Conservation (phyloP, 148 eudicot genomes). For the Amaranthus hypochondriacus region DNA sequence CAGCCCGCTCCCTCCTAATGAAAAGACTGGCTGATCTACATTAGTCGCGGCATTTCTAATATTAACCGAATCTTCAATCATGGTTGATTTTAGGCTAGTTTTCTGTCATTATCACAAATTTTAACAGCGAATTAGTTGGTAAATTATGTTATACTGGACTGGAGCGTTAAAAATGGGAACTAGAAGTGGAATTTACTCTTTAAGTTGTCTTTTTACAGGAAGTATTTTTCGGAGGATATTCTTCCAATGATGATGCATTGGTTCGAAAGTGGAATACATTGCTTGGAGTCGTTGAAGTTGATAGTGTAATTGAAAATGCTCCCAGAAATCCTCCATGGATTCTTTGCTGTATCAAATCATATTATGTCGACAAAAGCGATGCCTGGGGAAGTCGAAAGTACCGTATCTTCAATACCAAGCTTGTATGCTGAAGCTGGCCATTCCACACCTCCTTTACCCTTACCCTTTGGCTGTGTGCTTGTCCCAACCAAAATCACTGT, state of each 20-base stretch:
- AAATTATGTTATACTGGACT: conserved; percentile 29
- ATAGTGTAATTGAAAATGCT: conserved; percentile 22
- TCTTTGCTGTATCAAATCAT: conserved; percentile 71
- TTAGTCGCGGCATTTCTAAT: no score
- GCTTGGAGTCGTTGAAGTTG: conserved; percentile 47
- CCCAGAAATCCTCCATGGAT: conserved; percentile 85
- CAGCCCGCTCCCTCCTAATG: no score
- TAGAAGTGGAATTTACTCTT: not conserved
- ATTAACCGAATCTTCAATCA: no score
- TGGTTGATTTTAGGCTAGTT: no score
- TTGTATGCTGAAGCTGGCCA: conserved; percentile 25
- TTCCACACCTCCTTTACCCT: no score
- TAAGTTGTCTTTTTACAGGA: conserved; percentile 30
- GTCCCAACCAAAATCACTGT: not conserved
- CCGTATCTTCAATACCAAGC: conserved; percentile 56
- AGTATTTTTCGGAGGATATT: conserved; percentile 48
- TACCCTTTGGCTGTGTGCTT: not conserved
- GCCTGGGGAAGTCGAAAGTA: conserved; percentile 56
- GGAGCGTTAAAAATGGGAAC: conserved; percentile 7
- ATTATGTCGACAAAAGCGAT: conserved; percentile 44
- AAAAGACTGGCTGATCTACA: no score
- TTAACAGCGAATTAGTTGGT: no score
- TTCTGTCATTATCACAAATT: no score
- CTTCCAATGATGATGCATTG: conserved; percentile 35
- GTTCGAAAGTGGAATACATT: conserved; percentile 45